Conservation (phyloP, 2,329 filamentous ascomycete species). For the Cucurbitaria berberidis region DNA sequence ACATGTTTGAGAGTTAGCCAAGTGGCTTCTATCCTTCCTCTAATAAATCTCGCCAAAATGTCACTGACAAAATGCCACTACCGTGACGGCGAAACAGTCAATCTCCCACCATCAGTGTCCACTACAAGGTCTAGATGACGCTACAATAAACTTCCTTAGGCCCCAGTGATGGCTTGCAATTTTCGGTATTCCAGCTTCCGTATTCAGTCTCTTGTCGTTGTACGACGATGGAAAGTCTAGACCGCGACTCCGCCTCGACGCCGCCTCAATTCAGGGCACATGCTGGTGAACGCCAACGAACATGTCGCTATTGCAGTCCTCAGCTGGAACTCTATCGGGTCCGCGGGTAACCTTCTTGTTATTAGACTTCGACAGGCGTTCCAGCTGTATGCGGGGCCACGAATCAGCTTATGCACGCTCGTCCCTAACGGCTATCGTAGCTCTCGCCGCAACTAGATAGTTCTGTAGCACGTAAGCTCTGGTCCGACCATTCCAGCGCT, state of each 20-base stretch:
- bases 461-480: slow-evolving; percentile 2
- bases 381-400: slow-evolving; percentile 8
- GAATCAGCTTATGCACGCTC: neutral
- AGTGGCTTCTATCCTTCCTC: neutral
- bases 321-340: neutral
- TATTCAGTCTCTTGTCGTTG: neutral
- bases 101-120: neutral
- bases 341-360: neutral
- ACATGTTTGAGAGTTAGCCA: neutral
- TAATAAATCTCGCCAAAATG: neutral
- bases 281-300: neutral
- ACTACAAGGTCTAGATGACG: neutral
- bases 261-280: neutral
- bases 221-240: neutral
- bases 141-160: neutral
- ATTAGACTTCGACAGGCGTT: neutral
- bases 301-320: neutral
- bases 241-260: neutral
- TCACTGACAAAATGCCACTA: neutral
- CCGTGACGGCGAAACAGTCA: neutral
- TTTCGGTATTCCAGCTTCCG: neutral
- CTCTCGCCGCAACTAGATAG: neutral
- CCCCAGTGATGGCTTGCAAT: neutral
- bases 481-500: neutral
- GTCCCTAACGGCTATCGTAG: neutral